Base-by-base conservation (phyloP, 306 rosid species). In the Rosa rugosa region DNA sequence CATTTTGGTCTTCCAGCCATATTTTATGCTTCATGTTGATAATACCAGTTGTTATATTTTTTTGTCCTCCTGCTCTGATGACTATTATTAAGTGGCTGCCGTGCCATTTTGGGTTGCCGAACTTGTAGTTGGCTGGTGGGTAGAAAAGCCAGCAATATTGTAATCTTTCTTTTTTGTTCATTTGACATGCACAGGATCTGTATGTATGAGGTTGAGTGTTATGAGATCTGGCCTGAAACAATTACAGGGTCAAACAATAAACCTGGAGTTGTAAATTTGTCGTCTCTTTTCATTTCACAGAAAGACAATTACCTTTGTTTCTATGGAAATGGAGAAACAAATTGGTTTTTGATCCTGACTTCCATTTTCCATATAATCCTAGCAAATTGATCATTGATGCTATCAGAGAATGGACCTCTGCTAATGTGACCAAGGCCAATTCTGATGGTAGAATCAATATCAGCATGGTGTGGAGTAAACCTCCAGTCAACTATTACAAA, bases 131-230 rank as follows among this genome's bases (percentile, higher is more conserved):
- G 66, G 82, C 83, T 38, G 69, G 79, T 56, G 75, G 54, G 66
- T 69, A 67, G 69, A 75, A 49, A 51, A 77, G 77, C 84, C 77
- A 77, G 82, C 79, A 74, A 78, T 78, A 78, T 78, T 86, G 85
- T 80, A 78, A 56, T 77, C 77, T 73, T 67, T 59, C 69, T 80
- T 82, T 73, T 72, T 62, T 77, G 73, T 75, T 76, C n/a, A 6
- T 45, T 75, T 83, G 88, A 79, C 87, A 62, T 87, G 87, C 84
- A 78, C 77, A 83, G 73, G 83, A 83, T 84, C 69, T 69, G 51
- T 60, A 67, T 80, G 67, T 78, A 72, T 77, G 88, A 77, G 75
- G 79, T 59, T 77, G 84, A 79, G 82, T 18, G 82, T 71, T 77
- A 78, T 71, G 57, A 17, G 74, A n/a, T 70, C 73, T 75, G 83